A percentile compares a stretch with the other conserved stretches of the same genome.
Conservation (phyloP, 768 basidiomycete species). For the Podaxis pistillaris region DNA sequence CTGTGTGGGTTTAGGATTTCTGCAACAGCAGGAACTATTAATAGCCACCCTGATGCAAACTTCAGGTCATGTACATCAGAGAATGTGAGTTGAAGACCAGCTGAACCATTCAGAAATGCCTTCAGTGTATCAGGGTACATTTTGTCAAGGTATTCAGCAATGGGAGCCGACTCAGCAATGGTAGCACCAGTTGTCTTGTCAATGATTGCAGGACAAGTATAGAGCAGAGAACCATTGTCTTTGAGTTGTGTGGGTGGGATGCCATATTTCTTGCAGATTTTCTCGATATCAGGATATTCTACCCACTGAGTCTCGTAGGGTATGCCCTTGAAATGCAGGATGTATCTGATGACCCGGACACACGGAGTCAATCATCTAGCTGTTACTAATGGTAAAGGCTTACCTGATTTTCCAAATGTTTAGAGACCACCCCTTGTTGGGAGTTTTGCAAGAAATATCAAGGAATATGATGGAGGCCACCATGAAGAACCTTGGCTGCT, state of each 20-base stretch:
- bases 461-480: conserved; percentile 22
- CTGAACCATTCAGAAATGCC: background rate
- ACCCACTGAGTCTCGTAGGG: conserved; percentile 42
- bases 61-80: background rate
- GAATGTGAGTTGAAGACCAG: background rate
- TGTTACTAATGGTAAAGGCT: background rate
- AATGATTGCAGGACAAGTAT: background rate
- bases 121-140: background rate
- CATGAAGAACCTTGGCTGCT: background rate
- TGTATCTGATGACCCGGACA: conserved; percentile 18
- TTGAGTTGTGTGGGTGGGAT: background rate
- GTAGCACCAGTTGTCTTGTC: background rate
- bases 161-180: background rate
- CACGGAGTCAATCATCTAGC: background rate
- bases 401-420: conserved; percentile 39
- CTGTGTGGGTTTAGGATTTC: background rate
- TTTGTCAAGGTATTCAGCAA: background rate
- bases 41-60: background rate
- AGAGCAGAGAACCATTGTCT: background rate
- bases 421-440: conserved; percentile 33
- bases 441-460: conserved; percentile 30
- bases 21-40: background rate
- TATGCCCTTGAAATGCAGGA: conserved; percentile 32
- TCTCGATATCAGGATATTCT: conserved; percentile 40
- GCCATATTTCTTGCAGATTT: conserved; percentile 29